Percentiles rank a stretch among this genome's conserved stretches.
These are phyloP conservation scores for Ceratocystis ficicola DNA, from an alignment of 2,329 filamentous ascomycete species.

Conservation along the genomic window DNA sequence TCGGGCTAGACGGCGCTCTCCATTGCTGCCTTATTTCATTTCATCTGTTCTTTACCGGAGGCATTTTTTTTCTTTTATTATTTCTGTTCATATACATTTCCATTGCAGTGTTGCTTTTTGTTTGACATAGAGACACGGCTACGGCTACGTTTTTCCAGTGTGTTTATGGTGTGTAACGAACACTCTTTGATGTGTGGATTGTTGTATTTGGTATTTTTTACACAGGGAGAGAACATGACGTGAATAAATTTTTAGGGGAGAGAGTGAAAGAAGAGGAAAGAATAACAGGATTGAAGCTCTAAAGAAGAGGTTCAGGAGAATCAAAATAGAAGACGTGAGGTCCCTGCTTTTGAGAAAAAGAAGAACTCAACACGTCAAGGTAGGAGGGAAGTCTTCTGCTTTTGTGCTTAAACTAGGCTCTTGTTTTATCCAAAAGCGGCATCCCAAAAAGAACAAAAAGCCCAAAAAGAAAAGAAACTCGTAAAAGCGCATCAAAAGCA, in stretches of 20 bases:
- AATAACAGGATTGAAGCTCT: neutral
- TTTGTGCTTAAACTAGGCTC: neutral
- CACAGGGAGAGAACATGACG: neutral
- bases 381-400: neutral
- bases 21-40: no score
- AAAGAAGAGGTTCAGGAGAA: neutral
- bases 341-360: constrained; percentile 1
- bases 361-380: neutral
- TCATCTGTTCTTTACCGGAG: neutral
- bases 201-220: neutral
- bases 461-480: neutral
- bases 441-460: neutral
- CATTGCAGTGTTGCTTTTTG: constrained; percentile 3
- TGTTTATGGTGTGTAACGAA: neutral
- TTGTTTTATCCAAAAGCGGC: neutral
- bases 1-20: no score
- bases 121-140: neutral
- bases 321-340: neutral
- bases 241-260: neutral
- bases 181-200: neutral
- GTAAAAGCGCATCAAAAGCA: neutral
- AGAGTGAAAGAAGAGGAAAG: no score
- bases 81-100: constrained; percentile 18
- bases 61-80: constrained; percentile 15
- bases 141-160: neutral